A percentile compares a stretch with the other conserved stretches of the same genome.
Conservation (phyloP, 73 alveolate genomes). For the Uronychia binucleata region DNA sequence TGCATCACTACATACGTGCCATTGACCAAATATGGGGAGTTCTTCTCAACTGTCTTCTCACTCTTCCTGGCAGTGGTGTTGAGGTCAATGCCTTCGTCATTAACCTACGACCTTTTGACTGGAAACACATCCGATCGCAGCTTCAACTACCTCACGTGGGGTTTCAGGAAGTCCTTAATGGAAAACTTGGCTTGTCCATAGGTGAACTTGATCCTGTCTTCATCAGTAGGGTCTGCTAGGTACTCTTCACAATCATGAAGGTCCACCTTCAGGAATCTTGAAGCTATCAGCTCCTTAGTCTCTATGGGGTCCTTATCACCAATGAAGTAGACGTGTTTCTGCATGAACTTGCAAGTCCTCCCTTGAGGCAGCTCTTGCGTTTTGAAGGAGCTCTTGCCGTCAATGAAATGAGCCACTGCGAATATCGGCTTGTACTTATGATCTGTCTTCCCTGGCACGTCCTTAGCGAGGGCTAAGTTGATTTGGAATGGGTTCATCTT, state of each 20-base stretch:
- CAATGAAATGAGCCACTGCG: conserved; percentile 33
- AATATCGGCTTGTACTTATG: conserved; percentile 62
- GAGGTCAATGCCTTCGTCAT: conserved; percentile 54
- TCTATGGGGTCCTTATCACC: conserved; percentile 48
- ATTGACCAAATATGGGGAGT: conserved; percentile 57
- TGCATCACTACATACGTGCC: conserved; percentile 51
- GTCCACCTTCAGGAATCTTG: conserved; percentile 47
- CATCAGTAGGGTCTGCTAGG: conserved; percentile 12
- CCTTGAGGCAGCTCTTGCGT: conserved; percentile 49
- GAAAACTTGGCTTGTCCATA: conserved; percentile 60
- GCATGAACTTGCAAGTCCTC: conserved; percentile 45
- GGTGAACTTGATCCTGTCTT: conserved; percentile 32
- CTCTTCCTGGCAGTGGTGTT: conserved; percentile 66
- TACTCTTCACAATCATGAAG: conserved; percentile 73
- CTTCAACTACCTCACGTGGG: conserved; percentile 48
- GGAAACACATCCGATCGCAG: conserved; percentile 67
- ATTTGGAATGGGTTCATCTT: conserved; percentile 62
- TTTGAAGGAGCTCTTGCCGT: conserved; percentile 40
- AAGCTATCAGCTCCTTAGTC: conserved; percentile 42
- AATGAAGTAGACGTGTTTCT: conserved; percentile 55
- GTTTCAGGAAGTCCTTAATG: conserved; percentile 49
- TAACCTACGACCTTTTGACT: conserved; percentile 42
- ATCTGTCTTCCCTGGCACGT: conserved; percentile 61
- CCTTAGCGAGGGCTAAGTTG: conserved; percentile 52
- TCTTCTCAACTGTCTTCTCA: conserved; percentile 57